Evolutionary conservation across 768 basidiomycete species (phyloP), one percentile per base, ranked within the genome.

Genomic region (Pisolithus microcarpus): DNA sequence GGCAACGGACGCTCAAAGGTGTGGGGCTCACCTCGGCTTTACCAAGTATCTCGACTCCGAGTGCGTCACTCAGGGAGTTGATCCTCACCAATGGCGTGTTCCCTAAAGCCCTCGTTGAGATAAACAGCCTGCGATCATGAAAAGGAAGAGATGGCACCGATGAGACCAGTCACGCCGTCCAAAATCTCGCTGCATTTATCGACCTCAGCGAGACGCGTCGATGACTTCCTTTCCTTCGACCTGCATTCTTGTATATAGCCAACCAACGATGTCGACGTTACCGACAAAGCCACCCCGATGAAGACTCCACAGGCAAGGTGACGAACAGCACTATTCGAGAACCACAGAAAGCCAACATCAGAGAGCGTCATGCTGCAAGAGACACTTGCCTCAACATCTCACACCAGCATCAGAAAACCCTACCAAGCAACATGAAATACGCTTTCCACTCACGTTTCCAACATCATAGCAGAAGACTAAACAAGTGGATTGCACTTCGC

Each of bases 61-160:
- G 75, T 0, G 85, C 85, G 67, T 96, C 78, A 64, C 92, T 97
- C 57, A 98, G 66, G 1, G 91, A 94, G 57, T 87, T 87, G 46
- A 98, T 94, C 55, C 94, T 77, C 42, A 98, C 73, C 51, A 99
- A 72, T 1, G 96, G 95, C 0, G 96, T 98, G 61, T 97, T 96
- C 39, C 95, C 95, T 96, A 50, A 9, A 43, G 24, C 15, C 9
- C 38, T 28, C 21, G 40, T 30, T 6, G 4, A 16, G 6, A 21
- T 9, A 28, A 21, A 7, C 0, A 1, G 0, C 7, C 15, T 28
- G 30, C 5, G 18, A 39, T 1, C 21, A 7, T 28, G 26, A 50
- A 24, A 28, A n/a, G 31, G 43, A 28, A n/a, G 28, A 43, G 18
- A 57, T 78, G 21, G 19, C 51, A 91, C 92, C 92, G 51, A 97